Conservation (phyloP, 1,284 basidiomycete species). For the Moniliophthora roreri region DNA sequence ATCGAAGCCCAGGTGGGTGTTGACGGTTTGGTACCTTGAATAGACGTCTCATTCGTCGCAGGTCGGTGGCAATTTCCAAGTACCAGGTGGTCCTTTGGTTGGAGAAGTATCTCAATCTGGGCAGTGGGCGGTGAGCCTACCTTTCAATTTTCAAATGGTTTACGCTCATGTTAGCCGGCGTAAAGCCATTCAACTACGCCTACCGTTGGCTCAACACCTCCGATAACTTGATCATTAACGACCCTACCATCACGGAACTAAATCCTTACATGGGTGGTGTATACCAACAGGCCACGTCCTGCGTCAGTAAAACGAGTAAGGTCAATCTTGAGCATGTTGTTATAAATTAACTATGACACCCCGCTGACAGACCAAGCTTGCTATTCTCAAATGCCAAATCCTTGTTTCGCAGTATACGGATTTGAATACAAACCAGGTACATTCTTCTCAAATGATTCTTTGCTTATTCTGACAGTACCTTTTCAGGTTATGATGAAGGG, state of each 20-base stretch:
- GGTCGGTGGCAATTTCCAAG: slow-evolving; percentile 27
- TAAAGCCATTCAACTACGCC: slow-evolving; percentile 12
- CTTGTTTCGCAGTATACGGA: slow-evolving; percentile 8
- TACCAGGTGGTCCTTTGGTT: slow-evolving; percentile 21
- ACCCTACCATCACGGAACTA: slow-evolving; percentile 1
- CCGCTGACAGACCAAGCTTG: not conserved
- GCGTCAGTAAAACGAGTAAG: slow-evolving; percentile 2
- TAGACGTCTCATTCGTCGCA: slow-evolving; percentile 16
- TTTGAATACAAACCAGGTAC: slow-evolving; percentile 14
- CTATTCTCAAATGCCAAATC: not conserved
- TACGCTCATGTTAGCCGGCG: not conserved
- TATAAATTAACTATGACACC: not conserved
- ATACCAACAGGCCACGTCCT: slow-evolving; percentile 12
- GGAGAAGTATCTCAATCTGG: slow-evolving; percentile 59
- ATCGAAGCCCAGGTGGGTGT: slow-evolving; percentile 55
- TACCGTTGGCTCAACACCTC: slow-evolving; percentile 12
- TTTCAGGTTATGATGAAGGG: slow-evolving; percentile 2
- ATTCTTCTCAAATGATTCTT: not conserved
- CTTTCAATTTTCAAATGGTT: slow-evolving; percentile 6
- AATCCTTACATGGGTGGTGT: slow-evolving; percentile 12
- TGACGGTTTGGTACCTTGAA: too few species aligned
- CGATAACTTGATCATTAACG: slow-evolving; percentile 8
- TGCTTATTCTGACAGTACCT: not conserved
- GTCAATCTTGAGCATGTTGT: not conserved
- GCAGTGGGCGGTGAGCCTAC: slow-evolving; percentile 59